Conservation (phyloP, 192 early-diverging fungal genomes). For the Pilobolus umbonatus region DNA sequence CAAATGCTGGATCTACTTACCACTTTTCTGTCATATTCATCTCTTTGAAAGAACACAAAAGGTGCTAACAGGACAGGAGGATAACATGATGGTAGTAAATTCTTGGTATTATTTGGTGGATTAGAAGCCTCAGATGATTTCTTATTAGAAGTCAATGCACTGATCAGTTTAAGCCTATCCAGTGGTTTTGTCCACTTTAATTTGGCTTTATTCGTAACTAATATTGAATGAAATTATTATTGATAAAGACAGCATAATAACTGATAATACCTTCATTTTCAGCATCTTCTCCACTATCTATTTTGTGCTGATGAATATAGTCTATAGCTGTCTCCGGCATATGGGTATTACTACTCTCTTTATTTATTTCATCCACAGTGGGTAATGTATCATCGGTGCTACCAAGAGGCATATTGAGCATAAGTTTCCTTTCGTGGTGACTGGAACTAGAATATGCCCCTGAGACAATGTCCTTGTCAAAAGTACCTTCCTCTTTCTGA, state of each 20-base stretch:
- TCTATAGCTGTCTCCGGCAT: background rate
- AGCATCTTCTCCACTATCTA: too few relatives aligned
- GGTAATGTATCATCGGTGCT: slow-evolving; percentile 14
- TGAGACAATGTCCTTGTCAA: slow-evolving; percentile 7
- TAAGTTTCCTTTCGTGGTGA: slow-evolving; percentile 17
- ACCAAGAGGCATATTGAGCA: slow-evolving; percentile 15
- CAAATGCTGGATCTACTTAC: slow-evolving; percentile 4
- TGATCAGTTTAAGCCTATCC: slow-evolving; percentile 32
- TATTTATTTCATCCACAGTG: slow-evolving; percentile 22
- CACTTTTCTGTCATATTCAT: slow-evolving; percentile 25
- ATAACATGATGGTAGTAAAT: slow-evolving; percentile 28
- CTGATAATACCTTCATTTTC: too few relatives aligned
- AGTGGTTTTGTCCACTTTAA: slow-evolving; percentile 17
- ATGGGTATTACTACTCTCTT: slow-evolving; percentile 6
- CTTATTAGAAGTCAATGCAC: too few relatives aligned
- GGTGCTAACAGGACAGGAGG: slow-evolving; percentile 24
- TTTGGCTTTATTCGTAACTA: too few relatives aligned
- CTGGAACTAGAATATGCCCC: slow-evolving; percentile 4
- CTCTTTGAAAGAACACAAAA: slow-evolving; percentile 16
- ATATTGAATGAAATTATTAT: too few relatives aligned
- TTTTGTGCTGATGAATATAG: too few relatives aligned
- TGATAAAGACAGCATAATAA: too few relatives aligned
- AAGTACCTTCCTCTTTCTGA: slow-evolving; percentile 20
- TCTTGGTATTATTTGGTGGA: slow-evolving; percentile 11
- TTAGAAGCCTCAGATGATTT: slow-evolving; percentile 30